Base-by-base conservation (phyloP, 306 rosid species). In the Crotalaria pallida region DNA sequence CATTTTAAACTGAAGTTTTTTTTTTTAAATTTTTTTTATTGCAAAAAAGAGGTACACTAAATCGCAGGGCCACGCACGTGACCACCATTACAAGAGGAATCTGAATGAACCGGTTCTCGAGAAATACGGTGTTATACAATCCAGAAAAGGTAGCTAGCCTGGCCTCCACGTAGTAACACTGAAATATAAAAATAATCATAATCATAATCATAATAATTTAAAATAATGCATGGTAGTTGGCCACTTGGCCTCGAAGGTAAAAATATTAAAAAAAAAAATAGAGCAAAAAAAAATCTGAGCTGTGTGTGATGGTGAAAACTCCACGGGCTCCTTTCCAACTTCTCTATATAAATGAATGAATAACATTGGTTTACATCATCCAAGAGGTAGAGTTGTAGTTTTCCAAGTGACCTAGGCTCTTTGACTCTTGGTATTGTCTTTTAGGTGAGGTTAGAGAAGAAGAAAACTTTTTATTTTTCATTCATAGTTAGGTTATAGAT, bases 31-130 rank as follows among this genome's bases (percentile, higher is more conserved):
- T n/a, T n/a, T n/a, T n/a, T n/a, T n/a, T n/a, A n/a, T n/a, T n/a
- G n/a, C n/a, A n/a, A n/a, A n/a, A n/a, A n/a, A n/a, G n/a, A n/a
- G n/a, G n/a, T n/a, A n/a, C n/a, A n/a, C n/a, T n/a, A n/a, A n/a
- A n/a, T n/a, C n/a, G n/a, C n/a, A n/a, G n/a, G n/a, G n/a, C n/a
- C n/a, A n/a, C n/a, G n/a, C 80, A 83, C 84, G 79, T 83, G 87
- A 72, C 19, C 16, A 19, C 38, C 34, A 62, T 16, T 21, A 8
- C 4, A 2, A 40, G 31, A 21, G 79, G 89, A 82, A 79, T 85
- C 84, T 69, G 12, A 31, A 1, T 38, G 16, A 16, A 12, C 57
- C 73, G 78, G 69, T 72, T 81, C 80, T 80, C 80, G 5, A 72
- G 67, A 84, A 53, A 34, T 49, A 77, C 24, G 23, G 73, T 45